Evolutionary conservation across 768 basidiomycete genomes (phyloP), one percentile per base, ranked within the genome.

Genomic region (Hericium erinaceus): DNA sequence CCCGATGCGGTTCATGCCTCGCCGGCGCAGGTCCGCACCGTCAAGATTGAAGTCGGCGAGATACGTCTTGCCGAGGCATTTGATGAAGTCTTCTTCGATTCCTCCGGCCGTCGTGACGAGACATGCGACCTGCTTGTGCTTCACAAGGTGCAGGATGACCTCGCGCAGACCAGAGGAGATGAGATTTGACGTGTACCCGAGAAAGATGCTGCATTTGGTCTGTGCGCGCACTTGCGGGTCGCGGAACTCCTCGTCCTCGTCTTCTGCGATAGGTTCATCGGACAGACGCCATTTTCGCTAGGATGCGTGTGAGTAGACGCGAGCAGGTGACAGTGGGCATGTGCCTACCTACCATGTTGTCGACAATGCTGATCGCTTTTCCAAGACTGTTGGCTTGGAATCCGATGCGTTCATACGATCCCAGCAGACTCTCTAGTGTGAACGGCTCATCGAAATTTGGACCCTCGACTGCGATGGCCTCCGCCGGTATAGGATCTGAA

Each of bases 41-140:
- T 95, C 88, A 56, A 97, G 79, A 67, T 89, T 82, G 71, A 97
- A 99, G 64, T 94, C 92, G 0, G 92, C 92, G 48, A 98, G 78
- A 65, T 95, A 98, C 0, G 97, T 99, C 68, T 89, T 85, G n/a
- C 92, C 95, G 4, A 99, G 81, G 70, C 97, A 98, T 72, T 99
- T 99, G 73, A 99, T 97, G 59, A 98, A 91, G 72, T 99, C 97
- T 74, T 99, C 97, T 69, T 99, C 97, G 64, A 99, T 88, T 8
- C 97, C 97, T 7, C 97, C 97, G 4, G 97, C 97, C 0, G 97
- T 99, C 2, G 97, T 99, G 24, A 98, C 97, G 60, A 99, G 77
- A 20, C 84, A 89, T 20, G 85, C 78, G 58, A 99, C 81, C 64
- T 97, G 89, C 61, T 84, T 87, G 74, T 98, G 85, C 70, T 98